Evolutionary conservation across 148 eudicot genomes (phyloP).

Genomic region (Chenopodium quinoa): DNA sequence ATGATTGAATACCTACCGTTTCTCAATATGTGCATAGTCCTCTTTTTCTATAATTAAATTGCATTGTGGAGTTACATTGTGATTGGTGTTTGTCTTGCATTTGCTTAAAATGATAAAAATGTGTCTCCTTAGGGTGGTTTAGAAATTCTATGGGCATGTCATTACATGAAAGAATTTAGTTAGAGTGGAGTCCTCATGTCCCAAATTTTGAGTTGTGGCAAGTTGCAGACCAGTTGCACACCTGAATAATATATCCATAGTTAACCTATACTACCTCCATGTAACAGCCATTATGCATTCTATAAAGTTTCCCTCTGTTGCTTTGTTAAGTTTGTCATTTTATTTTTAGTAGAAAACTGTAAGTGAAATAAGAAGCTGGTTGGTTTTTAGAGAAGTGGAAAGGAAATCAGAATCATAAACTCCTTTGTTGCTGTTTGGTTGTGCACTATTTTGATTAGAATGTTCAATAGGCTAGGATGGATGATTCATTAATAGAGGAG

Average conservation of each 20-base stretch:
- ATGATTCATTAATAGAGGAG: too few relatives aligned
- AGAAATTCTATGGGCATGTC: background rate
- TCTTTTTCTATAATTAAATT: too few relatives aligned
- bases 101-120: background rate
- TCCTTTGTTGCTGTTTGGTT: background rate
- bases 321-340: background rate
- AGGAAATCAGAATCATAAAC: background rate
- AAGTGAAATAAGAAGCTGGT: background rate
- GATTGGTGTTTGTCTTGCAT: background rate
- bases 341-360: background rate
- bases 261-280: background rate
- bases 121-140: background rate
- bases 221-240: background rate
- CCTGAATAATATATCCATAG: background rate
- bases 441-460: background rate
- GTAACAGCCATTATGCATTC: background rate
- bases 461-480: too few relatives aligned
- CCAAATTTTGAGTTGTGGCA: background rate
- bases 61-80: too few relatives aligned
- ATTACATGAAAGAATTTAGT: too few relatives aligned
- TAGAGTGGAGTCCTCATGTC: background rate
- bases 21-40: background rate
- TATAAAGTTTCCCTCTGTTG: background rate
- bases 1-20: background rate
- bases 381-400: background rate